Evolutionary conservation across 495 filamentous ascomycete species (phyloP).

Genomic region (Diplogelasinospora grovesii): DNA sequence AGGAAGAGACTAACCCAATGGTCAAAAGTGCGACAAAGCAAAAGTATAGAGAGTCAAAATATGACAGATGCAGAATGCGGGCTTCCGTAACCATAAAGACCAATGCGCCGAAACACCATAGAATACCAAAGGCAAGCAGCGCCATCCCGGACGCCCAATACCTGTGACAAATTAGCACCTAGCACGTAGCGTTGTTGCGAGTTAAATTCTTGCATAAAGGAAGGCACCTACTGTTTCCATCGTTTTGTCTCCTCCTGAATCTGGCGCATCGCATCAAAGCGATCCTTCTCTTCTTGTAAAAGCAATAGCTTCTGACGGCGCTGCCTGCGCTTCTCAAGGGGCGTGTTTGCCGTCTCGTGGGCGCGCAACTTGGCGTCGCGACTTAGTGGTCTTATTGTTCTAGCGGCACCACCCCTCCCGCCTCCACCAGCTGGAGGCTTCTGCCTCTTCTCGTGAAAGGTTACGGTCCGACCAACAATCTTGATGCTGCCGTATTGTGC

Average conservation of each 20-base stretch:
- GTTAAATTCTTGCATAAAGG: background rate
- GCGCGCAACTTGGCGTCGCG: conserved; percentile 31
- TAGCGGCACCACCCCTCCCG: conserved; percentile 13
- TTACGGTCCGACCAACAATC: conserved; percentile 28
- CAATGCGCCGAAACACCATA: conserved; percentile 70
- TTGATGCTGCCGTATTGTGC: conserved; percentile 31
- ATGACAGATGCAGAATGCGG: conserved; percentile 49
- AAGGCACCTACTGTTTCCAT: conserved; percentile 44
- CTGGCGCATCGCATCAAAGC: conserved; percentile 70
- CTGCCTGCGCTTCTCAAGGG: conserved; percentile 51
- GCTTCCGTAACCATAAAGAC: conserved; percentile 49
- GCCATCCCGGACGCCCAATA: conserved; percentile 58
- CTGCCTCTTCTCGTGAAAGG: conserved; percentile 26
- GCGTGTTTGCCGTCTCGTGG: conserved; percentile 45
- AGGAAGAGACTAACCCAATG: conserved; percentile 44
- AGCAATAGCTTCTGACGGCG: conserved; percentile 44
- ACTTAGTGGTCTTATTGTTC: conserved; percentile 5
- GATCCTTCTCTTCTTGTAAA: conserved; percentile 52
- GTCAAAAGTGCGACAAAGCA: conserved; percentile 68
- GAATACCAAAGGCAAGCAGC: conserved; percentile 46
- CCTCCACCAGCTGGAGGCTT: conserved; percentile 8
- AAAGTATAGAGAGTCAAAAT: conserved; percentile 70
- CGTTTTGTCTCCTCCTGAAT: conserved; percentile 56
- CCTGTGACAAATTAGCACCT: conserved; percentile 2
- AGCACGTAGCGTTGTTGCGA: background rate